A percentile compares a stretch with the other conserved stretches of the same genome.
Conservation (phyloP, 352 stramenopile species). For the Pythium phragmiticola region DNA sequence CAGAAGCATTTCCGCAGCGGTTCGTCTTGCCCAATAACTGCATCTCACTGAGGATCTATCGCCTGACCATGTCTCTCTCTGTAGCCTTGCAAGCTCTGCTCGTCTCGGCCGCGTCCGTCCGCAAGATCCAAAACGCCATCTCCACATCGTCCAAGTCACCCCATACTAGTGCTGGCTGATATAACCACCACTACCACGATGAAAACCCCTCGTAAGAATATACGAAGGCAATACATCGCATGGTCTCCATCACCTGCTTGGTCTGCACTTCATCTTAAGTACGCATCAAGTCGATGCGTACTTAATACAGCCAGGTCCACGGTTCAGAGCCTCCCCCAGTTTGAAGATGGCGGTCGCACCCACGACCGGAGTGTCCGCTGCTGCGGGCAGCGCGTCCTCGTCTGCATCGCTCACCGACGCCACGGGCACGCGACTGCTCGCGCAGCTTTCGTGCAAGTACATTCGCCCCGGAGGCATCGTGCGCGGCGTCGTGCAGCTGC, state of each 20-base stretch:
- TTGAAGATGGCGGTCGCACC: not conserved
- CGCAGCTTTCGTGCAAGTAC: constrained; percentile 46
- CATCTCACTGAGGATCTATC: no score
- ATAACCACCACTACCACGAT: not conserved
- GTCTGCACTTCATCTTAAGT: no score
- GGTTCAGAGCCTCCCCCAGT: not conserved
- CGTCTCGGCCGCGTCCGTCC: constrained; percentile 6
- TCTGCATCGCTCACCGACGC: not conserved
- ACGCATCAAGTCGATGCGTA: not conserved
- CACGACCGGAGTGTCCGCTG: not conserved
- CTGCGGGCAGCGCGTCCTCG: not conserved
- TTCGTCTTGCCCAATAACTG: constrained; percentile 24
- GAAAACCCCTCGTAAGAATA: no score
- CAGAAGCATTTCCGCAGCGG: constrained; percentile 60
- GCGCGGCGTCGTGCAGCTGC: constrained; percentile 50
- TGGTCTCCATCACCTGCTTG: not conserved
- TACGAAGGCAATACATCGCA: no score
- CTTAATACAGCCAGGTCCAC: not conserved
- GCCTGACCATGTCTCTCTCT: not conserved
- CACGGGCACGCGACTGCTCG: constrained; percentile 25
- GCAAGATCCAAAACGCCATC: constrained; percentile 20
- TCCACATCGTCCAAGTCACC: not conserved
- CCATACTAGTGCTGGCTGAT: not conserved
- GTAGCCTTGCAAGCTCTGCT: constrained; percentile 23
- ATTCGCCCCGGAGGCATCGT: constrained; percentile 55